Base-by-base conservation (phyloP, 371 early-diverging fungal species). In the Mucor ambiguus region DNA sequence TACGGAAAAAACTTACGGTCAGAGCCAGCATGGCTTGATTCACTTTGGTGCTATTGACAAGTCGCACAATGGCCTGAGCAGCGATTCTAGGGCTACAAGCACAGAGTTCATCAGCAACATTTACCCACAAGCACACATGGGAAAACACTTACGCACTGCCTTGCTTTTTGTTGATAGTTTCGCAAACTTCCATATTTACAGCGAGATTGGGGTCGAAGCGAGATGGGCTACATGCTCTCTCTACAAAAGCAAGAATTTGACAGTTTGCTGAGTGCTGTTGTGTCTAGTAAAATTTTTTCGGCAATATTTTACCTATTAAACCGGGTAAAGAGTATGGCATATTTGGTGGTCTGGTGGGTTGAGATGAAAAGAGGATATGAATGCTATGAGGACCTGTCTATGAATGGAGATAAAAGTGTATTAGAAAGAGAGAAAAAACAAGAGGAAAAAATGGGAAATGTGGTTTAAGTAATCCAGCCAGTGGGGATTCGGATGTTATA, bases 161-260 rank as follows among this genome's bases (percentile, higher is more conserved):
- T 71, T 91, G 88, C 71, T 93, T 95, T 66, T 88, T 85, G 74
- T 96, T 97, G 70, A 98, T 93, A 49, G 93, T 78, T 71, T 96
- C 98, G 75, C 94, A 92, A 54, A 98, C 94, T 78, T 97, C 96
- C 46, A 96, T 85, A 78, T 96, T 94, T 49, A 96, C 83, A 16
- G 90, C 85, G 61, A 96, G 69, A 79, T 95, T 94, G 2, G 96
- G 93, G 57, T 92, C 91, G 30, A 69, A 74, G 8, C 86, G 83
- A 28, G 86, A 80, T 1, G 91, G 85, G 67, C 86, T 84, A 74
- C 96, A 96, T 1, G 95, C 96, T 63, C 89, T 87, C 61, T 90
- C 93, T 92, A 73, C 37, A 35, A 12, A 18, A 33, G n/a, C 4
- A 49, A 16, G 43, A 14, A n/a, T 28, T 54, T 54, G n/a, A 30